These are phyloP conservation scores for Pulveroboletus frians DNA, from an alignment of 768 basidiomycete species.

Conservation along the genomic window DNA sequence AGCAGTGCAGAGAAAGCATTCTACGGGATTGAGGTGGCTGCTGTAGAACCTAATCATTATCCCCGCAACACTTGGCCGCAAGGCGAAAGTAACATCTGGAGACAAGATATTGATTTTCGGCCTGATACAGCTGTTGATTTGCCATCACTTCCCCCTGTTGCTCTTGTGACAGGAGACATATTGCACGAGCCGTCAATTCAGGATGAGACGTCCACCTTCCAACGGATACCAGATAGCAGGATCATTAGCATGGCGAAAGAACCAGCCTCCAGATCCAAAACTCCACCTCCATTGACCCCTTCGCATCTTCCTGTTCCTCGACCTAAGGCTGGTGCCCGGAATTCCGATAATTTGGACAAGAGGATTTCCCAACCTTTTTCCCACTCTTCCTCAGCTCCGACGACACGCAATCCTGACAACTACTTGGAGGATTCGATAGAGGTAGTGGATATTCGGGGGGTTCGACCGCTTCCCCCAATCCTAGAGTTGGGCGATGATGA, in stretches of 20 bases:
- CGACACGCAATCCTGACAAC: background rate
- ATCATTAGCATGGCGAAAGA: background rate
- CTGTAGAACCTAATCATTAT: constrained; percentile 10
- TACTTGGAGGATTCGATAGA: constrained; percentile 5
- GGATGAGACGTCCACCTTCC: background rate
- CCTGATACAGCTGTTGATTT: background rate
- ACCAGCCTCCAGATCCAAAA: constrained; percentile 4
- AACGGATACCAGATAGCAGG: background rate
- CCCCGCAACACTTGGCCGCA: constrained; percentile 9
- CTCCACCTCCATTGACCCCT: constrained; percentile 7
- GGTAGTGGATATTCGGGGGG: background rate
- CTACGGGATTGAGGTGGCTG: constrained; percentile 2
- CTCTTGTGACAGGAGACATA: background rate
- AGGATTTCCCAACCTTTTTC: background rate
- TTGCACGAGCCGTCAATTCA: background rate
- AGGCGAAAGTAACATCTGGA: background rate
- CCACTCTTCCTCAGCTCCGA: background rate
- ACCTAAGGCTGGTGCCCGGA: background rate
- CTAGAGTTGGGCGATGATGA: constrained; percentile 1
- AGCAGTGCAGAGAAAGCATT: constrained; percentile 7
- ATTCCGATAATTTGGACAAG: background rate
- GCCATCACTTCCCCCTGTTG: constrained; percentile 3
- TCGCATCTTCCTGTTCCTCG: constrained; percentile 1
- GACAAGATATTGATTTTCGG: background rate
- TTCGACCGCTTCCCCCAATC: constrained; percentile 10